Conservation (phyloP, 495 filamentous ascomycete species). For the Amphirosellinia nigrospora region DNA sequence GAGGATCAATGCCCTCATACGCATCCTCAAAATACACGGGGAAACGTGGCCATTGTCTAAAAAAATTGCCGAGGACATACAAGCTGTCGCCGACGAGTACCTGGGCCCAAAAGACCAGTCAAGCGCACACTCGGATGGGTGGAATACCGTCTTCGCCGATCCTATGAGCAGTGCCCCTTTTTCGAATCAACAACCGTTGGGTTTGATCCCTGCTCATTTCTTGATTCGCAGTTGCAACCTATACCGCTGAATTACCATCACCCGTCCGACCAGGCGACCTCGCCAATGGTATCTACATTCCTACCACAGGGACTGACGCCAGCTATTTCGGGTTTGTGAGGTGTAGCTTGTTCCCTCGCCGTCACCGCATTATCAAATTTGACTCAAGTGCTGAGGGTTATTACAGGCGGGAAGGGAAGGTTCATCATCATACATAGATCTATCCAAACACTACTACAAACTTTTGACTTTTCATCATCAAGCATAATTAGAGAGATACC, state of each 20-base stretch:
- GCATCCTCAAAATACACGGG: conserved; percentile 67
- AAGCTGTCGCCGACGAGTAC: conserved; percentile 57
- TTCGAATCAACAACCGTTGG: conserved; percentile 1
- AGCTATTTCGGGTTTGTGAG: conserved; percentile 3
- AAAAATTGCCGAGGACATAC: conserved; percentile 66
- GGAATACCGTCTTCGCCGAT: conserved; percentile 17
- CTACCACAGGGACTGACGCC: not conserved
- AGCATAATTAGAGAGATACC: not conserved
- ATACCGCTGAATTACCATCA: conserved; percentile 1
- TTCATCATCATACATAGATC: not conserved
- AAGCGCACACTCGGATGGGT: conserved; percentile 30
- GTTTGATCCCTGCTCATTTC: not conserved
- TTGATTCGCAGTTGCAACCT: conserved; percentile 1
- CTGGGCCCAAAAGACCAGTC: conserved; percentile 29
- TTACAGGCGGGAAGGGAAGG: not conserved
- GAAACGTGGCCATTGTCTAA: conserved; percentile 70
- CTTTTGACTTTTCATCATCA: too few species aligned
- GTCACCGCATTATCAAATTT: not conserved
- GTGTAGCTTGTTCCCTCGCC: not conserved
- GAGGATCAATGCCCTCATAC: conserved; percentile 67
- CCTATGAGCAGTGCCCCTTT: conserved; percentile 16
- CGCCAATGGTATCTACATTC: not conserved
- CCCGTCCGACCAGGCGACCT: not conserved
- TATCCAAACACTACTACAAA: not conserved
- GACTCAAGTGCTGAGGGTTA: not conserved